Evolutionary conservation across 2,329 filamentous ascomycete species (phyloP), one percentile per base, ranked within the genome.

Genomic region (Aureobasidium zeae): DNA sequence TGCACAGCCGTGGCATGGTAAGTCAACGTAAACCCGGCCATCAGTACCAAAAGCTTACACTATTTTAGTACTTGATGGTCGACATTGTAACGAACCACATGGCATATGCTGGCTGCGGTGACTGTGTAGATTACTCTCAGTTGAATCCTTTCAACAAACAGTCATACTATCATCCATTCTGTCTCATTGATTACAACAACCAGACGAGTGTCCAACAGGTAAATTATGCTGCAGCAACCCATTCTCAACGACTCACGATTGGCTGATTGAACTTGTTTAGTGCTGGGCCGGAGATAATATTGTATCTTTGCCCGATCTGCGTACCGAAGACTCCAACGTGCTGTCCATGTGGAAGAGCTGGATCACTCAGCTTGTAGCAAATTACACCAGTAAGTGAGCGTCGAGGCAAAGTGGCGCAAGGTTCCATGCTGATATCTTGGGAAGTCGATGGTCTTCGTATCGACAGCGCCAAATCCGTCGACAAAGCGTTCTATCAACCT

Each of bases 271-370:
- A 20, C 3, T 35, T 13, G 1, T 15, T n/a, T 30, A 48, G 30
- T 49, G 48, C 45, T 49, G 48, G 48, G 34, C 70, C 5, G 70
- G 69, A n/a, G 66, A 70, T 45, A 64, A 65, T 25, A 68, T 64
- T 5, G 68, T 74, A 11, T 64, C 68, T 0, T 68, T 83, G 0
- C 76, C 78, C 0, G 79, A 83, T 49, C 55, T 83, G 10, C 63
- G 75, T 38, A 82, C 79, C 0, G 66, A 72, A 28, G 62, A 67
- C 20, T 35, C 61, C 0, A 57, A 56, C 1, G 71, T 82, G 10
- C 64, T 67, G 13, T 57, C 56, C 13, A 62, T 73, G 11, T 74
- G 72, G 56, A 63, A 74, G 35, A 58, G 63, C 15, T 83, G 79
- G 79, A 65, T 83, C 49, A 59, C 55, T n/a, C 63, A 63, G 32